Evolutionary conservation across 1,284 basidiomycete species (phyloP).

Genomic region (Xerocomus cyaneibrunnescens): DNA sequence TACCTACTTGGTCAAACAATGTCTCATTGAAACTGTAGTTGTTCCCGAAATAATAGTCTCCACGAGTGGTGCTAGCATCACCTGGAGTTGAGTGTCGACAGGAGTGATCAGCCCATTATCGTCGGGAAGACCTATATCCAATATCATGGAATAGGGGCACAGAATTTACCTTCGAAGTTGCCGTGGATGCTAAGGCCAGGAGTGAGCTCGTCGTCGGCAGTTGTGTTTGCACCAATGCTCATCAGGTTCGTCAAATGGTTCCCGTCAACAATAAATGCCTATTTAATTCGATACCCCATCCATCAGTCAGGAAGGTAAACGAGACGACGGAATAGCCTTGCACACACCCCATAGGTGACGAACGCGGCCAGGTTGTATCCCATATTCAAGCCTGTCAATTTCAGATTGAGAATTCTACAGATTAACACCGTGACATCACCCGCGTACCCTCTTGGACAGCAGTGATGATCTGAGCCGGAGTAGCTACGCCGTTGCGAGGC

Average conservation of each 20-base stretch:
- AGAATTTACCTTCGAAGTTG: constrained; percentile 23
- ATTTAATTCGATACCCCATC: not conserved
- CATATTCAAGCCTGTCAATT: constrained; percentile 27
- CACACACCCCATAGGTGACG: constrained; percentile 23
- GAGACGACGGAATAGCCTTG: not conserved
- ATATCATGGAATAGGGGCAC: not conserved
- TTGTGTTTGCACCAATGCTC: constrained; percentile 30
- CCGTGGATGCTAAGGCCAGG: constrained; percentile 24
- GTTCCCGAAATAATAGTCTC: constrained; percentile 30
- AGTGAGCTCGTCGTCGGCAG: constrained; percentile 10
- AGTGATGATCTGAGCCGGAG: constrained; percentile 27
- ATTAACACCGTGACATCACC: not conserved
- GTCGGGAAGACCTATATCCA: not conserved
- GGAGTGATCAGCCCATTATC: not conserved
- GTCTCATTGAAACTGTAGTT: constrained; percentile 32
- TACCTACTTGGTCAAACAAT: constrained; percentile 23
- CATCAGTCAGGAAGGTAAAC: not conserved
- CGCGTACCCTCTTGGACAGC: constrained; percentile 24
- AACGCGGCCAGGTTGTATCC: constrained; percentile 25
- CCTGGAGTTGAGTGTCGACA: constrained; percentile 11
- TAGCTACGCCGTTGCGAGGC: constrained; percentile 22
- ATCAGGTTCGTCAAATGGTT: constrained; percentile 32
- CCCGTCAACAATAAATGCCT: constrained; percentile 28
- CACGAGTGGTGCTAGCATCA: constrained; percentile 29
- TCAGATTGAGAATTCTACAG: not conserved